Evolutionary conservation across 768 basidiomycete genomes (phyloP), one percentile per base, ranked within the genome.

Genomic region (Zangia roseola): DNA sequence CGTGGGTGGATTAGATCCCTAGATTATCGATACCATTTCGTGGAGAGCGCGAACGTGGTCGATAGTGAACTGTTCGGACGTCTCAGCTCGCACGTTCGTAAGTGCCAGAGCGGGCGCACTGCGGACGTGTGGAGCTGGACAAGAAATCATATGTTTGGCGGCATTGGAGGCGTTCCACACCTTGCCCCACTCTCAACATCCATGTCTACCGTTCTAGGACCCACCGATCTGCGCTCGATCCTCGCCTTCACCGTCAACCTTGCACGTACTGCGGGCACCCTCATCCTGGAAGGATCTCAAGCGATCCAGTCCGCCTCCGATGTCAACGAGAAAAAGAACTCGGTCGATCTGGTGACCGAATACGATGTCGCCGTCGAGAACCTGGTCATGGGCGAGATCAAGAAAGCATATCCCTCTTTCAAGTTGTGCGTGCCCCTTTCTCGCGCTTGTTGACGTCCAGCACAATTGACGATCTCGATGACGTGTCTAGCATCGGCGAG

Each of bases 261-360:
- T 24, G 91, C 91, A 3, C 80, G 79, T 24, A 74, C 76, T 37
- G 91, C 92, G 0, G 91, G 93, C 7, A 75, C 71, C 5, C 70
- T 92, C 49, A 93, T 93, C 45, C 73, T 88, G 2, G 79, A 86
- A 61, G 90, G 89, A 49, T 90, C 83, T 19, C 77, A 79, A 53
- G 91, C 78, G 47, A 93, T 91, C 62, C 83, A 78, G 61, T 72
- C 69, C 12, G 73, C 79, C 16, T 73, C 78, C 0, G 73, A 77
- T 58, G 74, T 88, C 30, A 80, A 79, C 53, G 86, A 89, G 74
- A 98, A 97, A 80, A 91, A 91, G 71, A 97, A 94, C 63, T 81
- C 92, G 3, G 92, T 94, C 19, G 94, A 97, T 70, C 74, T 97
- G 26, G 94, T 98, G 21, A 98, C 94, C 0, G 88, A 94, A 70